Evolutionary conservation across 2,329 filamentous ascomycete species (phyloP).

Genomic region (Dichotomopilus funicola): DNA sequence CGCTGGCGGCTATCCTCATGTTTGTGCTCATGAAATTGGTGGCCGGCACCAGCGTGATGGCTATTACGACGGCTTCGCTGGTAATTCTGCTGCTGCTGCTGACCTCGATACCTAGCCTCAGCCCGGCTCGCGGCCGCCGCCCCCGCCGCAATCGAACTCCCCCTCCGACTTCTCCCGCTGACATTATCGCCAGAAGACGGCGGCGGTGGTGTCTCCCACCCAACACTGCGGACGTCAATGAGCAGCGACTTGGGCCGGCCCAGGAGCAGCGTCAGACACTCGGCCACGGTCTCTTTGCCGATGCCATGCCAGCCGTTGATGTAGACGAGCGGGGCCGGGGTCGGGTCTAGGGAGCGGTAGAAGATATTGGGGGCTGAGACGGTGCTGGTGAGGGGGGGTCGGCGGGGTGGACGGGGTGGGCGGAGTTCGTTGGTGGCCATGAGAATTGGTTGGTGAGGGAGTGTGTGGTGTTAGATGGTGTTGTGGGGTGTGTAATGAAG

Average conservation of each 20-base stretch:
- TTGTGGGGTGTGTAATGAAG: too few relatives aligned
- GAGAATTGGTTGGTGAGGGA: background rate
- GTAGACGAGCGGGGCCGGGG: slow-evolving; percentile 26
- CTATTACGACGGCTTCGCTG: too few relatives aligned
- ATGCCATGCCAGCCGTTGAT: slow-evolving; percentile 32
- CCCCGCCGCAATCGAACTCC: background rate
- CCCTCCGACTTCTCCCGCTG: too few relatives aligned
- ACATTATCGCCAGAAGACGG: too few relatives aligned
- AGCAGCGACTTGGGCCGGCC: slow-evolving; percentile 28
- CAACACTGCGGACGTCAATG: slow-evolving; percentile 18
- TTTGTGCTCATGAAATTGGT: too few relatives aligned
- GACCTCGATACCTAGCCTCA: too few relatives aligned
- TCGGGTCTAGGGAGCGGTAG: slow-evolving; percentile 17
- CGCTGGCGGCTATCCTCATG: too few relatives aligned
- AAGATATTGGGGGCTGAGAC: slow-evolving; percentile 13
- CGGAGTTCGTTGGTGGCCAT: background rate
- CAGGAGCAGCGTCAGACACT: slow-evolving; percentile 28
- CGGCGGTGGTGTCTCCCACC: background rate
- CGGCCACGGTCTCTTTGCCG: slow-evolving; percentile 30
- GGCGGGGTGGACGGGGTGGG: background rate
- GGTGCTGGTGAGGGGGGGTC: slow-evolving; percentile 5
- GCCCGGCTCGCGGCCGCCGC: background rate
- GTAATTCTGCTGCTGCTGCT: too few relatives aligned
- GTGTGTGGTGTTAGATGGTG: background rate
- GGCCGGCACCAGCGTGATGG: too few relatives aligned